Evolutionary conservation across 805 yeast genomes (phyloP).

Genomic region (Sugiyamaella qingdaonensis): DNA sequence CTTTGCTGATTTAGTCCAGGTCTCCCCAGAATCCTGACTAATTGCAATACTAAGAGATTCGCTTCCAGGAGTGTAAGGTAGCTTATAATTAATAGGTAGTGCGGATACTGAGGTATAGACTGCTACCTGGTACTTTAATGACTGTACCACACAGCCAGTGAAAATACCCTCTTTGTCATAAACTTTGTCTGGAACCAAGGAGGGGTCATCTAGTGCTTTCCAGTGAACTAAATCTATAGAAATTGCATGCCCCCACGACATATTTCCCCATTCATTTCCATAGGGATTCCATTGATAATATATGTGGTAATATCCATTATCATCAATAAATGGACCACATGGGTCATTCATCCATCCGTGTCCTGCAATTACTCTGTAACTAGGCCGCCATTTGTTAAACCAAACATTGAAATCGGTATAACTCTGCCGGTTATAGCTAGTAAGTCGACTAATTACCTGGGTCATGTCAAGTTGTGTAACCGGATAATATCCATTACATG

Average conservation of each 20-base stretch:
- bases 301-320: background rate
- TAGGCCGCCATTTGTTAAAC: background rate
- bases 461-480: no score
- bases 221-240: background rate
- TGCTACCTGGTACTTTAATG: background rate
- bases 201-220: background rate
- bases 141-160: background rate
- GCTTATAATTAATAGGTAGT: background rate
- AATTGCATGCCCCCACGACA: background rate
- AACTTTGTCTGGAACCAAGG: background rate
- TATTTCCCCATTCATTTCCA: constrained; percentile 4
- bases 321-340: background rate
- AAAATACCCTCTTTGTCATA: background rate
- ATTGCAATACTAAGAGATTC: background rate
- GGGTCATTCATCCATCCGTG: constrained; percentile 1
- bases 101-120: background rate
- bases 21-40: background rate
- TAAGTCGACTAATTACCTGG: no score
- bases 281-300: background rate
- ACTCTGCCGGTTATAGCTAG: no score
- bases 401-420: background rate
- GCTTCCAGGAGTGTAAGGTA: background rate
- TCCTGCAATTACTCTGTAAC: background rate
- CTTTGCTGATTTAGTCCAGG: background rate
- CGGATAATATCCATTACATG: no score